Percentiles rank a stretch among this genome's conserved stretches.
phyloP scores from a whole-genome alignment of 176 grass and related monocot species.

The Urochloa ruziziensis region DNA sequence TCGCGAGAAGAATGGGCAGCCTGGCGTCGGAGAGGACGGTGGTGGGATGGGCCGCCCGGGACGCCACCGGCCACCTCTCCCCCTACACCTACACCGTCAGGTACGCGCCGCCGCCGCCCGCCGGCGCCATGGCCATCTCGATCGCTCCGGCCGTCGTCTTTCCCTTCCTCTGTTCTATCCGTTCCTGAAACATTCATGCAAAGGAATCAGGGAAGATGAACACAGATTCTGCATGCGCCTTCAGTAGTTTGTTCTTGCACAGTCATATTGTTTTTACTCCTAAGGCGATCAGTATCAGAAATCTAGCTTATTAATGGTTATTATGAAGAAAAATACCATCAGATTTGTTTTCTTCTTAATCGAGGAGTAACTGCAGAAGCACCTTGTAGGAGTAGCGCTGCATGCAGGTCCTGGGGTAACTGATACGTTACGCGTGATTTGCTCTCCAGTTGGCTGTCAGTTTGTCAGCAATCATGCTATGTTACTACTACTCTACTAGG shows the following conservation, averaged over 20 bases:
- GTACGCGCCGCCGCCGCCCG: conserved; percentile 2
- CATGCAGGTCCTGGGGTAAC: neutral
- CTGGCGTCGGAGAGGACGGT: conserved; percentile 56
- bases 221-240: neutral
- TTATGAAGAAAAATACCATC: neutral
- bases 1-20: conserved; percentile 55
- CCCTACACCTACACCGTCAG: conserved; percentile 94
- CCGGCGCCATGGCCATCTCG: neutral
- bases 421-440: neutral
- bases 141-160: neutral
- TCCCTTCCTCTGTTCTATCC: neutral
- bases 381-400: too few relatives aligned
- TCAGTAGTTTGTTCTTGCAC: neutral
- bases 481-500: too few relatives aligned
- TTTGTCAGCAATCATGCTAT: too few relatives aligned
- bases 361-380: neutral
- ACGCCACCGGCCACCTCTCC: conserved; percentile 67
- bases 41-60: conserved; percentile 80
- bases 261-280: neutral
- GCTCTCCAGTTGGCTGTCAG: neutral
- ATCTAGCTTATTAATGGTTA: neutral
- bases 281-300: neutral
- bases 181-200: neutral
- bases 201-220: neutral
- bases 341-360: neutral